Conservation (phyloP, 2,329 filamentous ascomycete genomes). For the Xylariaceae sp. region DNA sequence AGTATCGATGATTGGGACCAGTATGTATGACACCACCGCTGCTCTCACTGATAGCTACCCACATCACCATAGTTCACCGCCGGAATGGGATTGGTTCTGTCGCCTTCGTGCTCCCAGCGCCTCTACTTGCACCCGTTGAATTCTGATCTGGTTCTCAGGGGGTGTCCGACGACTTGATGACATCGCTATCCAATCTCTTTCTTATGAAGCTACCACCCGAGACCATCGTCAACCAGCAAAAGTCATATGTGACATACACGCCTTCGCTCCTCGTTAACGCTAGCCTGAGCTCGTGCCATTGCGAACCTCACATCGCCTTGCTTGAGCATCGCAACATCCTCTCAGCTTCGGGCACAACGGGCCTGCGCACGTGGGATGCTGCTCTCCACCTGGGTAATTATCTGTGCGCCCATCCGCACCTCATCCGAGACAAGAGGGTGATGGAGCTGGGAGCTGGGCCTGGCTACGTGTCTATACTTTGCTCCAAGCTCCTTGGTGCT, state of each 20-base stretch:
- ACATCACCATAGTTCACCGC: too few relatives aligned
- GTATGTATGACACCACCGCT: slow-evolving; percentile 63
- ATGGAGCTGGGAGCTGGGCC: slow-evolving; percentile 75
- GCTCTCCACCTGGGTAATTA: slow-evolving; percentile 69
- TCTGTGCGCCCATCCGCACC: slow-evolving; percentile 46
- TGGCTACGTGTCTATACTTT: slow-evolving; percentile 70
- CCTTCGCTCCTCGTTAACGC: slow-evolving; percentile 35
- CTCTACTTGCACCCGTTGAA: neutral
- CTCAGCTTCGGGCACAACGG: slow-evolving; percentile 68
- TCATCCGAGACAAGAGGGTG: slow-evolving; percentile 53
- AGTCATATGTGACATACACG: slow-evolving; percentile 71
- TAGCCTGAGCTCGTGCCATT: neutral
- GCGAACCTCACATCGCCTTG: slow-evolving; percentile 49
- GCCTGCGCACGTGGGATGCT: slow-evolving; percentile 77
- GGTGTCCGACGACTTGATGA: slow-evolving; percentile 77
- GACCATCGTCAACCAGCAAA: slow-evolving; percentile 62
- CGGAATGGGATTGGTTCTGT: too few relatives aligned
- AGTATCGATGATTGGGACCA: slow-evolving; percentile 78
- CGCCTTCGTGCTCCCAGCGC: too few relatives aligned
- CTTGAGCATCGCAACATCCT: slow-evolving; percentile 67
- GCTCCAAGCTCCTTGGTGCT: slow-evolving; percentile 61
- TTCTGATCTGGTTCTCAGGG: slow-evolving; percentile 50
- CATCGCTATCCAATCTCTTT: slow-evolving; percentile 61
- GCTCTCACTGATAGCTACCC: too few relatives aligned
- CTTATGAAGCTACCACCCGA: slow-evolving; percentile 52